Evolutionary conservation across 352 stramenopile species (phyloP), one percentile per base, ranked within the genome.

Genomic region (Phytopythium sindhum): DNA sequence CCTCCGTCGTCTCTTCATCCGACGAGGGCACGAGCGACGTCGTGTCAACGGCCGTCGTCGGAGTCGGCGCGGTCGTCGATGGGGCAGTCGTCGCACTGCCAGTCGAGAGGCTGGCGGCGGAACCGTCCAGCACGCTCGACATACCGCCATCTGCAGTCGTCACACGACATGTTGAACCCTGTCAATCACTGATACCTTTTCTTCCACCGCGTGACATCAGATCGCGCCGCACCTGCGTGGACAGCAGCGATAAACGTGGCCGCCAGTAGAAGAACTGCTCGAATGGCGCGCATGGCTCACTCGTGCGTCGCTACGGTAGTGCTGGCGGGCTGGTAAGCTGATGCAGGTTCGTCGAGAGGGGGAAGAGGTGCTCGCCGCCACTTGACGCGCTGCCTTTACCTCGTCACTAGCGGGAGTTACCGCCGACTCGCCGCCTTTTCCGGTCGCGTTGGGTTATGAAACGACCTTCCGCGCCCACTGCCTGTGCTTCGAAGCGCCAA

Each of bases 231-330:
- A 59, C 53, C 53, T 59, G 53, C 53, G 21, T 45, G 39, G 4
- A 31, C 31, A 5, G 26, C n/a, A 21, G 53, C 53, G 4, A 48
- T 11, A 0, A 59, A n/a, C 33, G 33, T 33, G 53, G 35, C 33
- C 53, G 33, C 53, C 53, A 59, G 33, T 4, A 59, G n/a, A 4
- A 59, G 31, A n/a, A 47, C 9, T 19, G n/a, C 31, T 29, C 53
- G 29, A 9, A 59, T 12, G n/a, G 33, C 53, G 33, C 53, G 53
- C 53, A 59, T 59, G 2, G 9, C 37, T 15, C 41, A 17, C 11
- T 17, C 15, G 37, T 2, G 8, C 11, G 11, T 42, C 3, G 37
- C 37, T 42, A 19, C 37, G 14, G 37, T 19, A 19, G 14, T 42
- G 37, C 37, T 48, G 41, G 15, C 10, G 21, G 41, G 31, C 14